These are phyloP conservation scores for Penicillium sp. DNA, from an alignment of 2,329 filamentous ascomycete genomes.

Conservation along the genomic window DNA sequence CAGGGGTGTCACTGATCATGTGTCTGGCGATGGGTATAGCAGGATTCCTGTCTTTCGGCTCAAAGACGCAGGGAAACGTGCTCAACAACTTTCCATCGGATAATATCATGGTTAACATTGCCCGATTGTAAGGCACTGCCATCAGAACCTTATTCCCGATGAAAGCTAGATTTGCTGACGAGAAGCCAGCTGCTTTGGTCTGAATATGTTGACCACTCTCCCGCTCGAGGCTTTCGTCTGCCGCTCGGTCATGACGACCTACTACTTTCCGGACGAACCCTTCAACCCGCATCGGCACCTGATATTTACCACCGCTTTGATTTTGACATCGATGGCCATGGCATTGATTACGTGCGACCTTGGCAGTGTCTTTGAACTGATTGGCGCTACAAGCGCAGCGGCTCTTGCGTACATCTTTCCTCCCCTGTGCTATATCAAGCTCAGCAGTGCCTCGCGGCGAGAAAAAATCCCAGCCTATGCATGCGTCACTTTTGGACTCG, in stretches of 20 bases:
- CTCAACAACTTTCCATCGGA: constrained; percentile 93
- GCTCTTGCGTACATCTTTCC: constrained; percentile 93
- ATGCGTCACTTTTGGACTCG: constrained; percentile 70
- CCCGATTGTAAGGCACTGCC: constrained; percentile 56
- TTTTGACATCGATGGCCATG: constrained; percentile 70
- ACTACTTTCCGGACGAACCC: constrained; percentile 64
- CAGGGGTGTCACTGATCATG: constrained; percentile 80
- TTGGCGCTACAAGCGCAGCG: constrained; percentile 90
- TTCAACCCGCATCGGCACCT: constrained; percentile 82
- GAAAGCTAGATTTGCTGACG: no score
- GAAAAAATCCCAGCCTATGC: constrained; percentile 65
- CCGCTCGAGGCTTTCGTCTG: constrained; percentile 97
- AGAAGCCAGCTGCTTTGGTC: constrained; percentile 65
- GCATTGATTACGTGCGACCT: constrained; percentile 87
- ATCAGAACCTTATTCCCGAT: background rate
- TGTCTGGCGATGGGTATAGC: constrained; percentile 82
- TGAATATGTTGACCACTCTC: constrained; percentile 97
- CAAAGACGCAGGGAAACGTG: constrained; percentile 87
- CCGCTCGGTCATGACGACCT: constrained; percentile 90
- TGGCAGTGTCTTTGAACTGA: constrained; percentile 89
- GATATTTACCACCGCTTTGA: constrained; percentile 74
- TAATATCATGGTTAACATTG: constrained; percentile 90
- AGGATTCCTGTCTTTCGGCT: constrained; percentile 89
- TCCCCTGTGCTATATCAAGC: constrained; percentile 88
- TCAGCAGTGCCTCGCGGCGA: constrained; percentile 70